Conservation (phyloP, 2,329 filamentous ascomycete species). For the Westerdykella ornata region DNA sequence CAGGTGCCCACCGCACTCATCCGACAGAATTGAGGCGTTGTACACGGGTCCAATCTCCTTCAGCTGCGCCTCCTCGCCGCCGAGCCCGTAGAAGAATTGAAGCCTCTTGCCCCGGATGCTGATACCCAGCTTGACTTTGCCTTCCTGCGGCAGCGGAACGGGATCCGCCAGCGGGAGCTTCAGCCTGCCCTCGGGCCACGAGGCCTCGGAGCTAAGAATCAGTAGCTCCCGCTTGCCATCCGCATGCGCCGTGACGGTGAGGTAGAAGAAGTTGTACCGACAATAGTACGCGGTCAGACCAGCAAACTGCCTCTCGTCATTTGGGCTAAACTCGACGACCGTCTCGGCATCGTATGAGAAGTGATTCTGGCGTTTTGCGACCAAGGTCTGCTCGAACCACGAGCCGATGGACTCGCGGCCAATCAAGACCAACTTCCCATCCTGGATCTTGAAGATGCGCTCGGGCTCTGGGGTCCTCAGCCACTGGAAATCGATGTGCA, state of each 20-base stretch:
- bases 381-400: slow-evolving; percentile 47
- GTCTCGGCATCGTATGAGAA: slow-evolving; percentile 59
- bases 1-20: slow-evolving; percentile 58
- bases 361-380: slow-evolving; percentile 51
- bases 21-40: slow-evolving; percentile 54
- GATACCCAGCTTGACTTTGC: slow-evolving; percentile 50
- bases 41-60: slow-evolving; percentile 50
- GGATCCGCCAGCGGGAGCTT: slow-evolving; percentile 39
- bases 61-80: slow-evolving; percentile 36
- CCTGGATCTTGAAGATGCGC: slow-evolving; percentile 44
- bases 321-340: slow-evolving; percentile 47
- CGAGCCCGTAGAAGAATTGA: slow-evolving; percentile 53
- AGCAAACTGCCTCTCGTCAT: slow-evolving; percentile 55
- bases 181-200: slow-evolving; percentile 50
- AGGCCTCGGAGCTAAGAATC: slow-evolving; percentile 51
- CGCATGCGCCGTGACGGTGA: slow-evolving; percentile 52
- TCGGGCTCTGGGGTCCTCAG: slow-evolving; percentile 49
- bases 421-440: slow-evolving; percentile 47
- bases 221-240: slow-evolving; percentile 54
- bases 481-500: slow-evolving; percentile 52
- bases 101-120: slow-evolving; percentile 47
- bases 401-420: slow-evolving; percentile 47
- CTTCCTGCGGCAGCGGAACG: slow-evolving; percentile 48
- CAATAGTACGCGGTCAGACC: slow-evolving; percentile 58
- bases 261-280: slow-evolving; percentile 60